These are phyloP conservation scores for Curvularia lunata DNA, from an alignment of 2,329 filamentous ascomycete genomes.

Conservation along the genomic window DNA sequence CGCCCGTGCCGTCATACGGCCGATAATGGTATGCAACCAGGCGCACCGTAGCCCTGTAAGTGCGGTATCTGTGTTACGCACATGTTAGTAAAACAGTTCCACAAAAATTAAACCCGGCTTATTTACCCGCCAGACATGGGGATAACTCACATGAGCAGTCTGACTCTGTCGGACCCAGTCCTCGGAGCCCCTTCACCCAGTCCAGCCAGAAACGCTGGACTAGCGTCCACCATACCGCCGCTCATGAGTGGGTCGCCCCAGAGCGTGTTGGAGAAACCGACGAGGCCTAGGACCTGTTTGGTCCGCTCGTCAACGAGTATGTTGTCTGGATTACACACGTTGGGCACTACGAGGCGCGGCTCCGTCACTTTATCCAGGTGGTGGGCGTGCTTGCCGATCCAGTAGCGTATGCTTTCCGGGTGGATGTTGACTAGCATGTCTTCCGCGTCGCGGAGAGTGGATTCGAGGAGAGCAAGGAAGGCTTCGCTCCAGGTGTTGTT, in stretches of 20 bases:
- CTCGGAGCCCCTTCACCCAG: conserved; percentile 47
- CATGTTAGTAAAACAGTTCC: conserved; percentile 11
- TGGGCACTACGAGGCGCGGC: conserved; percentile 59
- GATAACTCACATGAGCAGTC: conserved; percentile 52
- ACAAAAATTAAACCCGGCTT: not conserved
- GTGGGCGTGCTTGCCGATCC: conserved; percentile 53
- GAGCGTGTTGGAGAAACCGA: conserved; percentile 60
- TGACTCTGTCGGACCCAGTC: conserved; percentile 40
- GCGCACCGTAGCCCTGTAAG: conserved; percentile 52
- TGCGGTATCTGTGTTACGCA: conserved; percentile 57
- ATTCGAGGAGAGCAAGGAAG: conserved; percentile 60
- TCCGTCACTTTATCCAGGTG: conserved; percentile 59
- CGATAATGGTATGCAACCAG: conserved; percentile 56
- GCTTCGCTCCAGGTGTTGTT: conserved; percentile 60
- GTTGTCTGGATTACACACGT: conserved; percentile 57
- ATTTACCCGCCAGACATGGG: not conserved
- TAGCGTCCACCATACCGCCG: conserved; percentile 51
- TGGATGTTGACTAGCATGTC: conserved; percentile 64
- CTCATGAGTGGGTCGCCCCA: conserved; percentile 65
- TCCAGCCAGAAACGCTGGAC: conserved; percentile 52
- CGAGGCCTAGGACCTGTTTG: conserved; percentile 57
- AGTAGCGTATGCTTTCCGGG: conserved; percentile 61
- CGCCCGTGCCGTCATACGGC: conserved; percentile 49
- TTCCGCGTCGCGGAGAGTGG: conserved; percentile 62
- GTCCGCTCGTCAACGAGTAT: conserved; percentile 59